Percentiles rank a stretch among this genome's conserved stretches.
Evolutionary conservation across 1,139 yeast genomes (phyloP).

Genomic region (Diutina rugosa): DNA sequence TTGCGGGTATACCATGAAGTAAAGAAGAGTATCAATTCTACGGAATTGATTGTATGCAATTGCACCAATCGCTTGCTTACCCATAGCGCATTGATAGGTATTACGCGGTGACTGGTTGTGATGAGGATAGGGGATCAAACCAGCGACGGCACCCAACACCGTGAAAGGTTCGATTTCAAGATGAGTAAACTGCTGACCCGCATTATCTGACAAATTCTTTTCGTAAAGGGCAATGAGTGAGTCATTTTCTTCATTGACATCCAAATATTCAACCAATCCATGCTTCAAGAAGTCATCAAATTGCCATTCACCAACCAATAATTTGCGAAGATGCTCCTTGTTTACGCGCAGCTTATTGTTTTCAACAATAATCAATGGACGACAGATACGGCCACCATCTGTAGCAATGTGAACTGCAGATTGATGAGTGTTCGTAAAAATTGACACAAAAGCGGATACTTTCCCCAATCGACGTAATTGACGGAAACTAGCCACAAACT

Average conservation of each 20-base stretch:
- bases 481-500: constrained; percentile 71
- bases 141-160: constrained; percentile 95
- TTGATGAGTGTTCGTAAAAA: constrained; percentile 83
- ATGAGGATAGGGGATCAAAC: constrained; percentile 98
- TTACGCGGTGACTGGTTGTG: constrained; percentile 98
- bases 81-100: constrained; percentile 99
- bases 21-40: constrained; percentile 86
- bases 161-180: constrained; percentile 96
- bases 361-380: constrained; percentile 80
- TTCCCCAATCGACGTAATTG: constrained; percentile 72
- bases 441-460: constrained; percentile 81
- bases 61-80: constrained; percentile 99
- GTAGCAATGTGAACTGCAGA: constrained; percentile 94
- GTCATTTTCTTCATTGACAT: constrained; percentile 96
- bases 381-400: constrained; percentile 97
- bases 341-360: constrained; percentile 59
- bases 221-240: constrained; percentile 88
- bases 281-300: constrained; percentile 80
- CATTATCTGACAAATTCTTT: constrained; percentile 21
- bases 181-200: constrained; percentile 48
- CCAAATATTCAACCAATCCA: constrained; percentile 90
- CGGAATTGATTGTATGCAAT: constrained; percentile 94
- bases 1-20: constrained; percentile 95
- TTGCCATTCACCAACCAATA: constrained; percentile 58
- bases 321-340: constrained; percentile 50